phyloP scores from a whole-genome alignment of 345 rosid species.

The Salix viminalis region DNA sequence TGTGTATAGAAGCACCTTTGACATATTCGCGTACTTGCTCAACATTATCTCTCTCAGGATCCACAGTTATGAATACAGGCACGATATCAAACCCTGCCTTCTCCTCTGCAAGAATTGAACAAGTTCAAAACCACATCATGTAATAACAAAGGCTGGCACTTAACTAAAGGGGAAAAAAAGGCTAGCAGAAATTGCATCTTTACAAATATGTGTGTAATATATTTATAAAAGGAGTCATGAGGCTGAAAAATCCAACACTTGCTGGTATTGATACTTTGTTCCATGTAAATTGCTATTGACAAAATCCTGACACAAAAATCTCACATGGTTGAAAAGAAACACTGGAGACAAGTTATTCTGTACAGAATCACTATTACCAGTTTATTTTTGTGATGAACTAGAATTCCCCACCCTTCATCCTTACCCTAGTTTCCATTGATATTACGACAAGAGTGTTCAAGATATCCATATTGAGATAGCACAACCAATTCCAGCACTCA shows the following conservation, averaged over 20 bases:
- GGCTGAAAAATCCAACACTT: background rate
- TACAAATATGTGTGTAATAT: background rate
- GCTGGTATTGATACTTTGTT: background rate
- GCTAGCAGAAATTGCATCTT: background rate
- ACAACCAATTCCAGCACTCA: background rate
- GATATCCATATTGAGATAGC: background rate
- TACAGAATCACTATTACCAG: too few relatives aligned
- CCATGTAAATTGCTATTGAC: background rate
- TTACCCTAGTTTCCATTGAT: background rate
- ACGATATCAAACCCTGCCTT: slow-evolving; percentile 66
- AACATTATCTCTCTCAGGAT: slow-evolving; percentile 92
- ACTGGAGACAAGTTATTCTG: too few relatives aligned
- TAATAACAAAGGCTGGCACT: background rate
- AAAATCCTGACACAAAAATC: background rate
- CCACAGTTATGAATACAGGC: slow-evolving; percentile 86
- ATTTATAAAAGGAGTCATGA: background rate
- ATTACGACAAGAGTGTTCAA: background rate
- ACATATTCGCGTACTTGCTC: slow-evolving; percentile 92
- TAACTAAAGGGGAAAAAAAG: background rate
- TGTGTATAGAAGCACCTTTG: slow-evolving; percentile 49
- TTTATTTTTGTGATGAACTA: too few relatives aligned
- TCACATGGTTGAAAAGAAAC: too few relatives aligned
- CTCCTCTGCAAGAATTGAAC: slow-evolving; percentile 48
- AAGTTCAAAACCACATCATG: background rate
- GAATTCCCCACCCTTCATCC: background rate